Percentiles rank a stretch among this genome's conserved stretches.
Conservation (phyloP, 2,329 filamentous ascomycete genomes). For the Xylaria sp. region DNA sequence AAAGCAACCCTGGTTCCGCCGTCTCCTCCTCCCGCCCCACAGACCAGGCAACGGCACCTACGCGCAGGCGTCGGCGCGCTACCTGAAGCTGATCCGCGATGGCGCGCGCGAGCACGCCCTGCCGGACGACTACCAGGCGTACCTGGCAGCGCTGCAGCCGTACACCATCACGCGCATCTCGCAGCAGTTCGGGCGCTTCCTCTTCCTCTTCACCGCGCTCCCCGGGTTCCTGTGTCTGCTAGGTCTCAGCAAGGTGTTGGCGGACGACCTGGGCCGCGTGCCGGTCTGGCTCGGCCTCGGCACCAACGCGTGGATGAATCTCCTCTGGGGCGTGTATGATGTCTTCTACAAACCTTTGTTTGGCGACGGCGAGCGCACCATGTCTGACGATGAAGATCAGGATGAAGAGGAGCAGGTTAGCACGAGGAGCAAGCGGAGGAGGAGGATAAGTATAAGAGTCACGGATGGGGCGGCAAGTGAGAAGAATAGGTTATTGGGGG, state of each 20-base stretch:
- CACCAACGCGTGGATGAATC: slow-evolving; percentile 57
- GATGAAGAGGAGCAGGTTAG: not conserved
- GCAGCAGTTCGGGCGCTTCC: slow-evolving; percentile 72
- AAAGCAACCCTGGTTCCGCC: slow-evolving; percentile 58
- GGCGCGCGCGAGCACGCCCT: slow-evolving; percentile 85
- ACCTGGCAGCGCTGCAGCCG: slow-evolving; percentile 74
- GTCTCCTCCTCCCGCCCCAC: slow-evolving; percentile 57
- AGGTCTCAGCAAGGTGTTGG: slow-evolving; percentile 60
- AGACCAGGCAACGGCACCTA: slow-evolving; percentile 74
- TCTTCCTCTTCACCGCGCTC: slow-evolving; percentile 71
- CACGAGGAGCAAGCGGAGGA: slow-evolving; percentile 6
- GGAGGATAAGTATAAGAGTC: slow-evolving; percentile 2
- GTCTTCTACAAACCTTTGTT: slow-evolving; percentile 72
- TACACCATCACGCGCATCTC: slow-evolving; percentile 75
- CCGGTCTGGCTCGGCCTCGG: slow-evolving; percentile 73
- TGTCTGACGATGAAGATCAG: slow-evolving; percentile 38
- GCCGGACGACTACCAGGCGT: slow-evolving; percentile 79
- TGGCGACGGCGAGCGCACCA: slow-evolving; percentile 84
- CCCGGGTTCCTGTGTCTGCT: slow-evolving; percentile 64
- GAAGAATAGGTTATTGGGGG: slow-evolving; percentile 43
- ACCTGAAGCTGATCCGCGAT: slow-evolving; percentile 80
- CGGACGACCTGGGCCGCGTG: slow-evolving; percentile 70
- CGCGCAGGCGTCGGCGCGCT: slow-evolving; percentile 85
- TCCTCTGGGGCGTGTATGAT: slow-evolving; percentile 75
- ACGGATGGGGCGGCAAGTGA: slow-evolving; percentile 32